phyloP scores from a whole-genome alignment of 768 basidiomycete species.

The Leccinum subtestaceum region DNA sequence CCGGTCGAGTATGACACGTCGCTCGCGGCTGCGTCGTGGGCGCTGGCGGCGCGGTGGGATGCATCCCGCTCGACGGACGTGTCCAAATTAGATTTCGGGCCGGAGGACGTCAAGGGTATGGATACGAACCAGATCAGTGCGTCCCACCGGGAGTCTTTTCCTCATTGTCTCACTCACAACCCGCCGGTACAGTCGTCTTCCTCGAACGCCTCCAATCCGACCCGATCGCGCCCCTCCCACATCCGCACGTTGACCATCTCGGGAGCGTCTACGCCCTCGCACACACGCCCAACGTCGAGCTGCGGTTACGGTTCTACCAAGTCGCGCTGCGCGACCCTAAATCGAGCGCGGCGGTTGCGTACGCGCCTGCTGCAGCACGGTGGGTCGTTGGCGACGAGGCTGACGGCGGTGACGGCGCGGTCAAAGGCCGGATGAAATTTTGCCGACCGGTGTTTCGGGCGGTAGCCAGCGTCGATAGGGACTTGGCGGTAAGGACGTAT shows the following conservation, averaged over 20 bases:
- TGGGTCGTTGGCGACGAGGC: slow-evolving; percentile 67
- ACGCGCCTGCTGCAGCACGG: slow-evolving; percentile 51
- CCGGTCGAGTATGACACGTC: slow-evolving; percentile 72
- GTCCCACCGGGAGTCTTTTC: slow-evolving; percentile 12
- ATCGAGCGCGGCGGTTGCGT: slow-evolving; percentile 47
- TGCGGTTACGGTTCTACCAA: slow-evolving; percentile 75
- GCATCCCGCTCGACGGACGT: slow-evolving; percentile 50
- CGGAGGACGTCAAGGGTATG: slow-evolving; percentile 59
- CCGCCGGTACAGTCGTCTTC: slow-evolving; percentile 61
- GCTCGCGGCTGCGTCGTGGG: slow-evolving; percentile 67
- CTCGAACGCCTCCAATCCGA: slow-evolving; percentile 67
- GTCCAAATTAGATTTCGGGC: slow-evolving; percentile 51
- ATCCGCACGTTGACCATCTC: slow-evolving; percentile 56
- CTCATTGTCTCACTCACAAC: too few relatives aligned
- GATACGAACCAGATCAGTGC: slow-evolving; percentile 75
- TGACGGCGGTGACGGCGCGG: slow-evolving; percentile 37
- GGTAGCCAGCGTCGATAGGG: slow-evolving; percentile 49
- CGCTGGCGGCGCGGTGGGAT: slow-evolving; percentile 74
- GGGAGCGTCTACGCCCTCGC: slow-evolving; percentile 49
- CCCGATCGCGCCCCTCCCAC: slow-evolving; percentile 53
- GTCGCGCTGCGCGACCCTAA: slow-evolving; percentile 55
- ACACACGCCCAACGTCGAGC: slow-evolving; percentile 65
- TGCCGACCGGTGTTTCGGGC: slow-evolving; percentile 67
- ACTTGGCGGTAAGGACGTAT: slow-evolving; percentile 53
- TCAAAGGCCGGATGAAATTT: slow-evolving; percentile 86